A percentile compares a stretch with the other conserved stretches of the same genome.
Evolutionary conservation across 768 basidiomycete genomes (phyloP).

Genomic region (Lentinula edodes): DNA sequence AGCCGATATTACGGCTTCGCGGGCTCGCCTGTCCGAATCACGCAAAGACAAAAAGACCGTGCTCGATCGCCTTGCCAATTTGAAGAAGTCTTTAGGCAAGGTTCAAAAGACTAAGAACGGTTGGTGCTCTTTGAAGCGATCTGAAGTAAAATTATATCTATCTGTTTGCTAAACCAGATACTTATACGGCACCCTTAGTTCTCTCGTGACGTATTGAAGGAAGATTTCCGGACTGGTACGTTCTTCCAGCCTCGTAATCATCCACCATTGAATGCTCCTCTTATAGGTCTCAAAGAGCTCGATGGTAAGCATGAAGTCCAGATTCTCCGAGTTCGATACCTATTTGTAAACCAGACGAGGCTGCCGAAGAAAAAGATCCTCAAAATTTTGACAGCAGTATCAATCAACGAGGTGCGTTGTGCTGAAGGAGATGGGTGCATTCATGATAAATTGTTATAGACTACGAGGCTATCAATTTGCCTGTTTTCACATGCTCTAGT

Average conservation of each 20-base stretch:
- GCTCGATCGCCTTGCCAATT: slow-evolving; percentile 23
- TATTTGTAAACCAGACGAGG: slow-evolving; percentile 33
- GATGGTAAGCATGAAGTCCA: slow-evolving; percentile 35
- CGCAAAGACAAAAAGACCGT: slow-evolving; percentile 38
- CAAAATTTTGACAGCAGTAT: slow-evolving; percentile 47
- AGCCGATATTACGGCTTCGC: slow-evolving; percentile 31
- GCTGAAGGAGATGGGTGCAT: background rate
- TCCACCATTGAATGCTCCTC: background rate
- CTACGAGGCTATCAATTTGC: slow-evolving; percentile 54
- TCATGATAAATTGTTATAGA: slow-evolving; percentile 27
- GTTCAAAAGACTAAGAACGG: slow-evolving; percentile 48
- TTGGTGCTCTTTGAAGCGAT: slow-evolving; percentile 53
- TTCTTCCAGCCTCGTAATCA: background rate
- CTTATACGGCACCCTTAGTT: slow-evolving; percentile 26
- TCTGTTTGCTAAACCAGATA: background rate
- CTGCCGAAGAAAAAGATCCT: slow-evolving; percentile 52
- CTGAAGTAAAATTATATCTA: slow-evolving; percentile 32
- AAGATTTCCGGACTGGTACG: slow-evolving; percentile 46
- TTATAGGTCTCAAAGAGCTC: slow-evolving; percentile 44
- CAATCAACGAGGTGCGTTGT: slow-evolving; percentile 39
- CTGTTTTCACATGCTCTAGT: slow-evolving; percentile 57
- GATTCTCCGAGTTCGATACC: background rate
- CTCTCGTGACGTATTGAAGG: slow-evolving; percentile 50
- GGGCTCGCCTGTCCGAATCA: slow-evolving; percentile 29
- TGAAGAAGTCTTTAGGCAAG: slow-evolving; percentile 33